phyloP scores from a whole-genome alignment of 2,329 filamentous ascomycete genomes.

The Westerdykella aurantiaca region DNA sequence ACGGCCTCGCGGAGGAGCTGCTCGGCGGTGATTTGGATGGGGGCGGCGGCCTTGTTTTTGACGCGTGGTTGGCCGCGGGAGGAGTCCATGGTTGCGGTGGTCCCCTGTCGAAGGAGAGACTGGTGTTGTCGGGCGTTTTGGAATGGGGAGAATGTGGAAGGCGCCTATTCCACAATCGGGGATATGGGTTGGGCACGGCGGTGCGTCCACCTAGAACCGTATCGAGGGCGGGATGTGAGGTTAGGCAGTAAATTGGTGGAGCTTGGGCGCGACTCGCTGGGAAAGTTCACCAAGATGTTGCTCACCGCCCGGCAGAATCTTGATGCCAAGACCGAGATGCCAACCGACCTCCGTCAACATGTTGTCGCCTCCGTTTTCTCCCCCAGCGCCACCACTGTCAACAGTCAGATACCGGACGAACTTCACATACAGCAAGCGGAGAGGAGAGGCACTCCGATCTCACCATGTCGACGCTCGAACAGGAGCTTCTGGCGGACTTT shows the following conservation, averaged over 20 bases:
- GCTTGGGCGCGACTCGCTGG: slow-evolving; percentile 6
- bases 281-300: not conserved
- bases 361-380: slow-evolving; percentile 4
- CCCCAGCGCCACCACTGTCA: not conserved
- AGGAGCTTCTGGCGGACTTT: slow-evolving; percentile 88
- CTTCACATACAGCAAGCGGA: not conserved
- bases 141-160: not conserved
- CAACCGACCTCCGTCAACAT: slow-evolving; percentile 4
- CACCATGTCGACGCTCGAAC: slow-evolving; percentile 75
- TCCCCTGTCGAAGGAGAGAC: not conserved
- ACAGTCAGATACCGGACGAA: not conserved
- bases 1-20: slow-evolving; percentile 96
- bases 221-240: too few species aligned
- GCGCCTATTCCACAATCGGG: not conserved
- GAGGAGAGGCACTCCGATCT: not conserved
- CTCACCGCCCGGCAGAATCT: slow-evolving; percentile 14
- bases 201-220: not conserved
- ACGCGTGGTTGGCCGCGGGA: slow-evolving; percentile 85
- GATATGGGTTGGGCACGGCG: not conserved
- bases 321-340: slow-evolving; percentile 15
- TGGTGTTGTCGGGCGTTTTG: not conserved
- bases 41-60: slow-evolving; percentile 96
- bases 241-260: not conserved
- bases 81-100: slow-evolving; percentile 67
- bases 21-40: slow-evolving; percentile 79